Evolutionary conservation across 73 alveolate genomes (phyloP).

Genomic region (Tetrahymena malaccensis): DNA sequence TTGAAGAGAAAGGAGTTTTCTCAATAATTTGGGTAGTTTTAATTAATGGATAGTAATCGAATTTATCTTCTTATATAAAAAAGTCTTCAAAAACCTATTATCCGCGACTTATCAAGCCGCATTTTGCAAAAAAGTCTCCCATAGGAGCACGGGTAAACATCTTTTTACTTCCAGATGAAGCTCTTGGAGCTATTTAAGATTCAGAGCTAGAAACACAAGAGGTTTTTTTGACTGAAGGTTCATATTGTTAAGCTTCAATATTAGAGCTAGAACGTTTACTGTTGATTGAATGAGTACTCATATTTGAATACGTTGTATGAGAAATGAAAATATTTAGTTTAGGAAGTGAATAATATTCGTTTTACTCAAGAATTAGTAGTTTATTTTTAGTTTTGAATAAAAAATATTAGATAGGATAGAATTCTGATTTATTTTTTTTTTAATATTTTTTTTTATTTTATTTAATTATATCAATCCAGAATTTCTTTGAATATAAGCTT

Average conservation of each 20-base stretch:
- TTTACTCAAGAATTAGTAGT: not conserved
- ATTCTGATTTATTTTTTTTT: not conserved
- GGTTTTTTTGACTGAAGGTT: not conserved
- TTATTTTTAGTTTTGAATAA: not conserved
- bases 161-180: not conserved
- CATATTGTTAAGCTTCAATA: not conserved
- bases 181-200: not conserved
- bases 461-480: not conserved
- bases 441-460: not conserved
- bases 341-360: not conserved
- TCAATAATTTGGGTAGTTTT: not conserved
- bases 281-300: not conserved
- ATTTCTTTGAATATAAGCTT: not conserved
- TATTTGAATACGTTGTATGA: not conserved
- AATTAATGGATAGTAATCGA: not conserved
- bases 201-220: not conserved
- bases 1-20: not conserved
- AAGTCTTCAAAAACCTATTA: not conserved
- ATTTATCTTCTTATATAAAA: not conserved
- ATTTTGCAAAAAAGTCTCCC: not conserved
- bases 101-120: not conserved
- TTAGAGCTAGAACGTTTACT: not conserved
- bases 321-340: not conserved
- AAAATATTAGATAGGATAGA: not conserved
- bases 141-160: not conserved